Evolutionary conservation across 257 asterid genomes (phyloP), one percentile per base, ranked within the genome.

Genomic region (Misopates orontium): DNA sequence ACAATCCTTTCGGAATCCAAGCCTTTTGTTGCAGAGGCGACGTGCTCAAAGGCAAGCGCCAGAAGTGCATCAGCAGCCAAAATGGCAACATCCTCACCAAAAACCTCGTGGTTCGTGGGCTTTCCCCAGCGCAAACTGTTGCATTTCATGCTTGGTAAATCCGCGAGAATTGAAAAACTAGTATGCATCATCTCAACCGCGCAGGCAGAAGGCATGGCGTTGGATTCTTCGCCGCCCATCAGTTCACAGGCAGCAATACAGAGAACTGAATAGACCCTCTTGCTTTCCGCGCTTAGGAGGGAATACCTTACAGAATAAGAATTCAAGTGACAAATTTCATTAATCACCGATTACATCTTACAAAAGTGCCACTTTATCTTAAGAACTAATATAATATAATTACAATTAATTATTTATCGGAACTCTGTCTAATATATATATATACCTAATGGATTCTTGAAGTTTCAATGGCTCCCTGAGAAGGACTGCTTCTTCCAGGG

Each of bases 111-210:
- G 50, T 83, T 83, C 1, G 95, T 84, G 15, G 90, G 90, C 58
- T 81, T 89, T 1, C 96, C 95, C 10, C 96, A 87, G 45, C 96
- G 92, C 72, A 86, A 85, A 54, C 83, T 92, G 70, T 84, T 91
- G 69, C 86, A 80, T 71, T 86, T 91, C 95, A 89, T 87, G 53
- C 95, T 83, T 1, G 96, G 96, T 59, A 89, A 44, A 41, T 89
- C 96, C 44, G 85, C 96, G 67, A 86, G 96, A 63, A 89, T 86
- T 15, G 82, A 69, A 1, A 92, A 83, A 90, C 82, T 85, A 10
- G 95, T 86, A 71, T 89, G 95, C 56, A 89, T 86, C 96, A 89
- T 89, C 75, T 89, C 96, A 71, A 84, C 87, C 10, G 95, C 95
- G 61, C 90, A 86, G 73, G 96, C 95, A 15, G 92, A 93, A 5